A percentile compares a stretch with the other conserved stretches of the same genome.
These are phyloP conservation scores for Fusarium incarnatum DNA, from an alignment of 2,329 filamentous ascomycete genomes.

Conservation along the genomic window DNA sequence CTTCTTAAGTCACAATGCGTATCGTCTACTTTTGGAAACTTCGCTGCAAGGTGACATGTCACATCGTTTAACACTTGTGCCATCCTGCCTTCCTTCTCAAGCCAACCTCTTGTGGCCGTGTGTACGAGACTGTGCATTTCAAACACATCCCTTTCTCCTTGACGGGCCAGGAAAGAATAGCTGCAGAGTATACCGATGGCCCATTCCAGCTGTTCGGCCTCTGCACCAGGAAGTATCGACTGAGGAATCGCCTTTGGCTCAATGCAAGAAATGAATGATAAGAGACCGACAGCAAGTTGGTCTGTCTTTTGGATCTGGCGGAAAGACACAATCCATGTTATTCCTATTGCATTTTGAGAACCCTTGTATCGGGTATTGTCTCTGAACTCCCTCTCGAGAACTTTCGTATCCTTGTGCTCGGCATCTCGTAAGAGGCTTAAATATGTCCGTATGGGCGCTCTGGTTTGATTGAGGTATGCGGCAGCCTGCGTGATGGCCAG, in stretches of 20 bases:
- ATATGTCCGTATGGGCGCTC: slow-evolving; percentile 43
- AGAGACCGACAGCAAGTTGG: fast-evolving
- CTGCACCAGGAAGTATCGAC: not conserved
- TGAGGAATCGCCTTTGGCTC: not conserved
- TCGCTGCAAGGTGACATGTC: not conserved
- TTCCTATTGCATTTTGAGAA: slow-evolving; percentile 46
- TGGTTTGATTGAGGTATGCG: slow-evolving; percentile 50
- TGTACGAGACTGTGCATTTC: slow-evolving; percentile 10
- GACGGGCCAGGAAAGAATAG: not conserved
- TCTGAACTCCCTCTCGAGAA: slow-evolving; percentile 50
- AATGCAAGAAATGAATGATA: not conserved
- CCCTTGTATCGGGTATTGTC: slow-evolving; percentile 45
- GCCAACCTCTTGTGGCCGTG: not conserved
- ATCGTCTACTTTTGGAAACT: not conserved
- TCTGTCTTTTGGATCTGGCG: slow-evolving; percentile 39
- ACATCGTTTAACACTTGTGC: fast-evolving
- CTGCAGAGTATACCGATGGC: not conserved
- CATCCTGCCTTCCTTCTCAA: not conserved
- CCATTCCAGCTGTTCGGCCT: not conserved
- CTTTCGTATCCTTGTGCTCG: slow-evolving; percentile 30
- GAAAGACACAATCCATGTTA: slow-evolving; percentile 53
- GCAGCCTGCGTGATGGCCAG: slow-evolving; percentile 53
- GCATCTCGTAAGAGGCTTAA: slow-evolving; percentile 41
- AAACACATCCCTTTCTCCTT: not conserved
- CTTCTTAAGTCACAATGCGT: not conserved